These are phyloP conservation scores for Chlorella sp. DNA, from an alignment of 139 green algal genomes.

Conservation along the genomic window DNA sequence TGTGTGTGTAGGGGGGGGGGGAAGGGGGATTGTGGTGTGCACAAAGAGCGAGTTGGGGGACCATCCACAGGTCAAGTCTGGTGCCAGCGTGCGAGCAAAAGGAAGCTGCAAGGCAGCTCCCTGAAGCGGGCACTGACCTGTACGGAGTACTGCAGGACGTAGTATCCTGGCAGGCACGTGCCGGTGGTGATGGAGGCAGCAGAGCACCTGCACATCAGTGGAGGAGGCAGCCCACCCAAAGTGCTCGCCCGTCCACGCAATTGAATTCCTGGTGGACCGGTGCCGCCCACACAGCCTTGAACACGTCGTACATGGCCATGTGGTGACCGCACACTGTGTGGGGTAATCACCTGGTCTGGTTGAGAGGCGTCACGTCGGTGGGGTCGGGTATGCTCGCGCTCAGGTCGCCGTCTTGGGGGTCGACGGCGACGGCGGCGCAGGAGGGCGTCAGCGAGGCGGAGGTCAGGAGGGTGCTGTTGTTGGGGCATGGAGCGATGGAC, in stretches of 20 bases:
- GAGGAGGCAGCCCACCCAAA: no score
- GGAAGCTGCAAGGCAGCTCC: no score
- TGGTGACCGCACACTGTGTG: no score
- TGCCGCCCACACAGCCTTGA: no score
- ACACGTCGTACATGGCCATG: no score
- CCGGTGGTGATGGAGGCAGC: conserved; percentile 7
- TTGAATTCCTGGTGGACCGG: no score
- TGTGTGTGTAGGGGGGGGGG: no score
- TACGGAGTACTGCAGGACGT: conserved; percentile 3
- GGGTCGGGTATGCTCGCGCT: neutral
- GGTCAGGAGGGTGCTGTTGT: neutral
- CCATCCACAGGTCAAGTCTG: no score
- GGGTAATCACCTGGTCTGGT: neutral
- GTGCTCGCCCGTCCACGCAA: no score
- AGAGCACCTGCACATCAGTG: conserved; percentile 4
- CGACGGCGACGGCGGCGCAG: neutral
- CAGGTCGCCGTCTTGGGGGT: neutral
- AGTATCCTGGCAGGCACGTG: conserved; percentile 7
- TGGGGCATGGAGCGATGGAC: neutral
- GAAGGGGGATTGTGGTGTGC: no score
- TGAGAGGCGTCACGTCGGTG: neutral
- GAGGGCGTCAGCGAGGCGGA: neutral
- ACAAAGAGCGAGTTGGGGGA: no score
- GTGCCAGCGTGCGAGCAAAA: no score
- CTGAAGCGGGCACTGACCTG: neutral